Conservation (phyloP, 805 yeast species). For the Ogataea parapolymorpha region DNA sequence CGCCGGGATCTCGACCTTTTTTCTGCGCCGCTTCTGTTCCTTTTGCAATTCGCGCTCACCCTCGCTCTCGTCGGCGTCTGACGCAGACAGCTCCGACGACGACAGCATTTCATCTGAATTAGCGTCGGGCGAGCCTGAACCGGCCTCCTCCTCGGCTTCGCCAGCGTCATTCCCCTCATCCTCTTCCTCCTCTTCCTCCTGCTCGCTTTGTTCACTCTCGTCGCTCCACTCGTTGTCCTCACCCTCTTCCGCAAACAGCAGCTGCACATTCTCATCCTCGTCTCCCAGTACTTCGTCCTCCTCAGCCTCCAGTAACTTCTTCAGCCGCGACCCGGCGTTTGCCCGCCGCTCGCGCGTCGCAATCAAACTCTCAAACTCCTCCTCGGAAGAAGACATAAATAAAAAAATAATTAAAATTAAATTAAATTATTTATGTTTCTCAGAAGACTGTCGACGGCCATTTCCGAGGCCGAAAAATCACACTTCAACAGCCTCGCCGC, state of each 20-base stretch:
- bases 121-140: slow-evolving; percentile 3
- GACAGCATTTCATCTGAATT: slow-evolving; percentile 50
- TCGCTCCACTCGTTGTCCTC: slow-evolving; percentile 48
- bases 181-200: slow-evolving; percentile 28
- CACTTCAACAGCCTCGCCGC: slow-evolving; percentile 87
- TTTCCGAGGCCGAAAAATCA: slow-evolving; percentile 60
- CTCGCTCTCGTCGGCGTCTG: slow-evolving; percentile 58
- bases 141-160: slow-evolving; percentile 28
- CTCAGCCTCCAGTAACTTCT: slow-evolving; percentile 68
- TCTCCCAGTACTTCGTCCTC: slow-evolving; percentile 36
- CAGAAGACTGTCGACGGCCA: slow-evolving; percentile 24
- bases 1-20: slow-evolving; percentile 38
- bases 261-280: slow-evolving; percentile 73
- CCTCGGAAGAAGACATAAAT: slow-evolving; percentile 22
- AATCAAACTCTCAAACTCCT: slow-evolving; percentile 53
- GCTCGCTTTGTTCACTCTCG: slow-evolving; percentile 30
- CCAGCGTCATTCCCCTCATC: slow-evolving; percentile 28
- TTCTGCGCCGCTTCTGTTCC: slow-evolving; percentile 25
- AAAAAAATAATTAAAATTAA: not conserved
- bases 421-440: not conserved
- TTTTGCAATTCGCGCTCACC: slow-evolving; percentile 37
- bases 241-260: slow-evolving; percentile 64
- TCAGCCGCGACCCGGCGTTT: slow-evolving; percentile 87
- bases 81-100: slow-evolving; percentile 48
- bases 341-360: slow-evolving; percentile 74